Evolutionary conservation across 805 yeast species (phyloP), one percentile per base, ranked within the genome.

Genomic region (Hanseniaspora clermontiae): DNA sequence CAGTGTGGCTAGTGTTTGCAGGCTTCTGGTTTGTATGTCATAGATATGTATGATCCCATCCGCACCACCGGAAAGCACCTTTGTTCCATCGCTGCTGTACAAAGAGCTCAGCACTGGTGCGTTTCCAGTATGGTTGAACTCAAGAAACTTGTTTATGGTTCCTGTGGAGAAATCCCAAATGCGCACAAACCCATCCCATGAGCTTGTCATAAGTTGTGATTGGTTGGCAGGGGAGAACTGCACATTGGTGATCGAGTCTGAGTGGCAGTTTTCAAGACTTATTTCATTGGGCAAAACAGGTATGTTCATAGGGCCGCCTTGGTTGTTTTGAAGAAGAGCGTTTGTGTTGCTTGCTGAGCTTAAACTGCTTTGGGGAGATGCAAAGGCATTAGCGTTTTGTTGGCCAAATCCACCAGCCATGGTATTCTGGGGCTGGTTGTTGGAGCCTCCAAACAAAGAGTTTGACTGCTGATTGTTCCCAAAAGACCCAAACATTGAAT

Each of bases 121-220:
- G 14, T 46, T 53, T 9, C 57, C 57, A 12, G 17, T 31, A 17
- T 53, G 57, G n/a, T 46, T 49, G 29, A 24, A 17, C 17, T 43
- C 57, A 5, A 24, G 20, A 31, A 46, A 12, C 17, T 46, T 45
- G 38, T 34, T 53, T 20, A 96, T 51, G 95, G 73, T 9, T 96
- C 96, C 64, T 86, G 93, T 32, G 87, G 81, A 57, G 79, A 78
- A 5, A 68, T 93, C 97, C 74, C 93, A 93, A 56, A 93, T 83
- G 59, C 97, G 78, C 43, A 88, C 96, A 66, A 88, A 89, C 63
- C 84, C 86, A 70, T 93, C 98, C 98, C 98, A 93, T 17, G 95
- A 83, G 17, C 95, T 78, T 3, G 81, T 93, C 3, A 95, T 80
- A 56, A 73, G 71, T 59, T 93, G 68, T 58, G 81, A 74, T 61